A percentile compares a stretch with the other conserved stretches of the same genome.
Conservation (phyloP, 352 stramenopile genomes). For the Phytophthora idaei region DNA sequence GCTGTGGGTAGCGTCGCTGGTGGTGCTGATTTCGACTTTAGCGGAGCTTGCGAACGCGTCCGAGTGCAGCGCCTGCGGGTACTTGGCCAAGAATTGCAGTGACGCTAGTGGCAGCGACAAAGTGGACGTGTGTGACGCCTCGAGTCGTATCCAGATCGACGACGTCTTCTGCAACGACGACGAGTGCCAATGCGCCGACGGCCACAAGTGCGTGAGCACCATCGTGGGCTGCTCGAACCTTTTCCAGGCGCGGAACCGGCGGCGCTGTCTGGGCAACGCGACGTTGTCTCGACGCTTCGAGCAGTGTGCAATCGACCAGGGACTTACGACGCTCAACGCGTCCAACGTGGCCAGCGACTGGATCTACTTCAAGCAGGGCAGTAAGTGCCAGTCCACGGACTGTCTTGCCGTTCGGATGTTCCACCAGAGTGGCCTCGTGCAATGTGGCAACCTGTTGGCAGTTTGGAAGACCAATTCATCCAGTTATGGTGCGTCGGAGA, state of each 20-base stretch:
- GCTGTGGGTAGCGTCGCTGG: slow-evolving; percentile 16
- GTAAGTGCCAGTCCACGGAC: slow-evolving; percentile 61
- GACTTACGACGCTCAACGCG: slow-evolving; percentile 49
- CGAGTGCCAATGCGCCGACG: slow-evolving; percentile 59
- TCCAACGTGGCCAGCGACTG: slow-evolving; percentile 69
- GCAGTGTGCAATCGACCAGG: slow-evolving; percentile 51
- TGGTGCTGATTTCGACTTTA: slow-evolving; percentile 29
- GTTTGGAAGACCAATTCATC: slow-evolving; percentile 67
- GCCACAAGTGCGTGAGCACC: slow-evolving; percentile 64
- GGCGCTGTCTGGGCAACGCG: slow-evolving; percentile 64
- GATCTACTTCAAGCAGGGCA: slow-evolving; percentile 70
- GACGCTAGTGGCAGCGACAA: slow-evolving; percentile 5
- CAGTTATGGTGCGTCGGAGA: slow-evolving; percentile 15
- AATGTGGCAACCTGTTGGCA: slow-evolving; percentile 69
- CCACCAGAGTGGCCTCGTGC: slow-evolving; percentile 61
- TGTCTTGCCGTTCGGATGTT: slow-evolving; percentile 67
- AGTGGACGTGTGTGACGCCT: slow-evolving; percentile 59
- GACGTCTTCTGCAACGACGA: slow-evolving; percentile 80
- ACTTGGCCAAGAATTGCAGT: slow-evolving; percentile 74
- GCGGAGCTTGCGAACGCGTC: slow-evolving; percentile 23
- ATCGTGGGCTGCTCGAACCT: slow-evolving; percentile 72
- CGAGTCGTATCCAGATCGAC: slow-evolving; percentile 72
- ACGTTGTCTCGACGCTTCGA: slow-evolving; percentile 57
- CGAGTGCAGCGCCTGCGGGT: slow-evolving; percentile 64
- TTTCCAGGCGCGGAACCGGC: slow-evolving; percentile 70